Percentiles rank a stretch among this genome's conserved stretches.
Evolutionary conservation across 2,329 filamentous ascomycete species (phyloP).

Genomic region (Venturia asperata): DNA sequence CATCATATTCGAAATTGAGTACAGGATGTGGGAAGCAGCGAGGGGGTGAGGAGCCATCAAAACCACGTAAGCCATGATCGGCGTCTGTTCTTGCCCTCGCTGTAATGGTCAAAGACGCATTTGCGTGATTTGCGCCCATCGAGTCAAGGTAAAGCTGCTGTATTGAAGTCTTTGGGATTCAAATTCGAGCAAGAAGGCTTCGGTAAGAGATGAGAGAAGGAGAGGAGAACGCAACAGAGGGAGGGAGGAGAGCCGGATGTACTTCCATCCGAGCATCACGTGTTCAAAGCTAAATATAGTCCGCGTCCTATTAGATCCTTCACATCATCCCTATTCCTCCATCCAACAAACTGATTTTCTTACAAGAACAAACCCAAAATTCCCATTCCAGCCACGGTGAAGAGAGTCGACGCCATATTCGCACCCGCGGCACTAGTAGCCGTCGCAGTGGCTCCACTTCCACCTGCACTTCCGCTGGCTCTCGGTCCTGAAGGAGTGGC

Average conservation of each 20-base stretch:
- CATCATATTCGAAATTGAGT: background rate
- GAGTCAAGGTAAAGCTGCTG: background rate
- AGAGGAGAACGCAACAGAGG: no score
- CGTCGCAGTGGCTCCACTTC: background rate
- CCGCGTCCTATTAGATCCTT: background rate
- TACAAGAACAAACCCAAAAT: background rate
- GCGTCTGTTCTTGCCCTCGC: background rate
- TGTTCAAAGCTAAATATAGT: constrained; percentile 1
- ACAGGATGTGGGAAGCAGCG: background rate
- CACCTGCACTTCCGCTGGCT: background rate
- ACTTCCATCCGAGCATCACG: background rate
- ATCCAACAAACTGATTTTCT: background rate
- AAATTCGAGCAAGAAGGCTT: no score
- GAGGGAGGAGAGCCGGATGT: no score
- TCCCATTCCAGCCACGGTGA: background rate
- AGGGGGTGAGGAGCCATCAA: background rate
- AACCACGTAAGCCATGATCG: background rate
- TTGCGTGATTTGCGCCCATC: background rate
- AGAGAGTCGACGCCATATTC: background rate
- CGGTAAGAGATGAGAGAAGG: no score
- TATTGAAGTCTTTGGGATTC: no score
- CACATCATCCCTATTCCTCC: background rate
- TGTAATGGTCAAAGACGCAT: background rate
- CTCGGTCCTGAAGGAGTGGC: constrained; percentile 1
- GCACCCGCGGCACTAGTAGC: background rate